These are phyloP conservation scores for Cladosporium sp. DNA, from an alignment of 2,329 filamentous ascomycete species.

Conservation along the genomic window DNA sequence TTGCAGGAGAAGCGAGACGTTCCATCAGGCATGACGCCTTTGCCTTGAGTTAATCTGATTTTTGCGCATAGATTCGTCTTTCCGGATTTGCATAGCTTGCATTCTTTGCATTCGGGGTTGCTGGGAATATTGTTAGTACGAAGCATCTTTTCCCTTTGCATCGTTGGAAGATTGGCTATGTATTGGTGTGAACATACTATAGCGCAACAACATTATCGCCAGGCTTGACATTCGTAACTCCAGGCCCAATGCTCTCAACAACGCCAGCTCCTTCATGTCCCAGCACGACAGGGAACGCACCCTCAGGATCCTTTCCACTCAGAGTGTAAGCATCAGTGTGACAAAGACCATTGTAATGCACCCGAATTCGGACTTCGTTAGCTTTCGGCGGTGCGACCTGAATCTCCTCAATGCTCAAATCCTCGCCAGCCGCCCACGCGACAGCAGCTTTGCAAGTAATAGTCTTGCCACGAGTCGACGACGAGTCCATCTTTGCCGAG, in stretches of 20 bases:
- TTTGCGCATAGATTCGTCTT: conserved; percentile 98
- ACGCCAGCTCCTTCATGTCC: conserved; percentile 68
- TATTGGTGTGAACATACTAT: conserved; percentile 53
- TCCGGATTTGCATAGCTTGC: conserved; percentile 97
- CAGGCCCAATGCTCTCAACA: conserved; percentile 65
- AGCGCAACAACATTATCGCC: conserved; percentile 85
- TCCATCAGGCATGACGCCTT: conserved; percentile 91
- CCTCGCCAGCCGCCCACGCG: conserved; percentile 89
- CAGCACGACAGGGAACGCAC: conserved; percentile 78
- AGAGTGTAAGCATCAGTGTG: conserved; percentile 92
- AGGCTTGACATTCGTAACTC: conserved; percentile 84
- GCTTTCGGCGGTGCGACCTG: conserved; percentile 82
- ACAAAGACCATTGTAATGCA: conserved; percentile 94
- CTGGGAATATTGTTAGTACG: conserved; percentile 40
- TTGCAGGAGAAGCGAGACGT: conserved; percentile 87
- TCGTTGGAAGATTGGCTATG: background rate
- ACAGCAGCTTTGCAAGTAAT: conserved; percentile 84
- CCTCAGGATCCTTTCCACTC: conserved; percentile 91
- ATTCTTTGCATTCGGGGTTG: conserved; percentile 90
- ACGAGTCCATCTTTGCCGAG: conserved; percentile 27
- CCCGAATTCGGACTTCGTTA: conserved; percentile 89
- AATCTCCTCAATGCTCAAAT: conserved; percentile 78
- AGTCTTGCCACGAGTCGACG: conserved; percentile 63
- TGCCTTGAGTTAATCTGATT: conserved; percentile 89
- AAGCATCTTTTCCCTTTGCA: too few species aligned